Percentiles rank a stretch among this genome's conserved stretches.
These are phyloP conservation scores for Mortierella sp. DNA, from an alignment of 371 early-diverging fungal species.

Conservation along the genomic window DNA sequence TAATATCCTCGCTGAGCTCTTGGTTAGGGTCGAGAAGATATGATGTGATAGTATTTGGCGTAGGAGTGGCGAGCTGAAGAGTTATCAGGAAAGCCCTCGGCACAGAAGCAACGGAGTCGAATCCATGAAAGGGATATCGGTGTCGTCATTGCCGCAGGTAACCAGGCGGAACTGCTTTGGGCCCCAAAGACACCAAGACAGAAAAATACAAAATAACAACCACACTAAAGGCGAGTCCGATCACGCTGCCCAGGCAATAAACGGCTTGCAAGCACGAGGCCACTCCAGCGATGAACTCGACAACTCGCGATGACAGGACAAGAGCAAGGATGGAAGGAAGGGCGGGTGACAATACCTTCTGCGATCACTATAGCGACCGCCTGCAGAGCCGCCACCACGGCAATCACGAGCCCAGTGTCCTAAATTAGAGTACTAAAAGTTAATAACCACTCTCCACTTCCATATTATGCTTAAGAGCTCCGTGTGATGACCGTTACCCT, in stretches of 20 bases:
- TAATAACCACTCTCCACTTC: background rate
- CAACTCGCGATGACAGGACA: slow-evolving; percentile 25
- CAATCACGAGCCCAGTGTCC: slow-evolving; percentile 87
- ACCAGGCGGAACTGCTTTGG: background rate
- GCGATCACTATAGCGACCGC: slow-evolving; percentile 53
- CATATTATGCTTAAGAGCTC: background rate
- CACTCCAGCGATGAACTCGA: slow-evolving; percentile 20
- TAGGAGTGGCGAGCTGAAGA: background rate
- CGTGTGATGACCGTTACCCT: slow-evolving; percentile 58
- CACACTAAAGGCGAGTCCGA: background rate
- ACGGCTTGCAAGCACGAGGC: slow-evolving; percentile 5
- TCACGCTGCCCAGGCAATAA: slow-evolving; percentile 25
- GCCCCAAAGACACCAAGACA: slow-evolving; percentile 2
- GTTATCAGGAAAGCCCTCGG: background rate
- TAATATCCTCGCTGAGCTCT: too few relatives aligned
- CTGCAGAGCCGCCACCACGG: slow-evolving; percentile 59
- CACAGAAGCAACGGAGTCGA: background rate
- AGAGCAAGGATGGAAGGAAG: slow-evolving; percentile 9
- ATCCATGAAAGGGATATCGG: background rate
- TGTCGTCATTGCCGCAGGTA: background rate
- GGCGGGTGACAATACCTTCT: slow-evolving; percentile 56
- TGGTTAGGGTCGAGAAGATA: background rate
- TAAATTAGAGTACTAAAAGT: slow-evolving; percentile 22
- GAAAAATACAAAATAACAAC: background rate
- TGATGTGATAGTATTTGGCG: background rate